Percentiles rank a stretch among this genome's conserved stretches.
Conservation (phyloP, 169 alveolate genomes). For the Perkinsus olseni region DNA sequence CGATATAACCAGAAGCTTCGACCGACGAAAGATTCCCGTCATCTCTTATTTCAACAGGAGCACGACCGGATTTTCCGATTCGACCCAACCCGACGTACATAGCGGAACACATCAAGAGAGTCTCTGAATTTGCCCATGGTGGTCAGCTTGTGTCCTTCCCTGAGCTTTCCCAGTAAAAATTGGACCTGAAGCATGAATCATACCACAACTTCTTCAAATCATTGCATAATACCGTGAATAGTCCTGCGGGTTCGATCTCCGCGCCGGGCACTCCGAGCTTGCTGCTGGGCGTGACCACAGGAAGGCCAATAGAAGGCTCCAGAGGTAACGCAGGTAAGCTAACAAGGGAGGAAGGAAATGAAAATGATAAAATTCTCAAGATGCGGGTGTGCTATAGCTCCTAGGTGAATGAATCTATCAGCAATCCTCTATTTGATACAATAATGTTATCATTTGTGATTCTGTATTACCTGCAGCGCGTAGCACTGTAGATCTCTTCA, state of each 20-base stretch:
- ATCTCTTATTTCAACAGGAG: no score
- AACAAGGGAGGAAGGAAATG: no score
- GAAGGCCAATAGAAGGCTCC: not conserved
- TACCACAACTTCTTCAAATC: not conserved
- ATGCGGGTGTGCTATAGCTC: no score
- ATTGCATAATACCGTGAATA: not conserved
- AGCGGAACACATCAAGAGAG: constrained; percentile 40
- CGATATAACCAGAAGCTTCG: no score
- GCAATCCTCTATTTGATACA: no score
- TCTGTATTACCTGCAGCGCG: not conserved
- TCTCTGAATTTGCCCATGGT: constrained; percentile 42
- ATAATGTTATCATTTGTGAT: not conserved
- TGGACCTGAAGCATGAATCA: not conserved
- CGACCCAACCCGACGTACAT: not conserved
- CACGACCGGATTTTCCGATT: not conserved
- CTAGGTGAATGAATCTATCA: no score
- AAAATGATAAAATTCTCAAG: no score
- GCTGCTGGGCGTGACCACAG: not conserved
- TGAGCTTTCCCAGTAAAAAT: constrained; percentile 16
- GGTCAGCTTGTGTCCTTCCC: constrained; percentile 27
- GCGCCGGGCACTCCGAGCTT: not conserved
- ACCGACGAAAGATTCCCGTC: no score
- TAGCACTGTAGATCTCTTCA: constrained; percentile 12
- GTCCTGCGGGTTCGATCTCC: not conserved
- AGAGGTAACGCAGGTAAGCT: not conserved